Evolutionary conservation across 1,139 yeast genomes (phyloP), one percentile per base, ranked within the genome.

Genomic region (Candida frijolesensis): DNA sequence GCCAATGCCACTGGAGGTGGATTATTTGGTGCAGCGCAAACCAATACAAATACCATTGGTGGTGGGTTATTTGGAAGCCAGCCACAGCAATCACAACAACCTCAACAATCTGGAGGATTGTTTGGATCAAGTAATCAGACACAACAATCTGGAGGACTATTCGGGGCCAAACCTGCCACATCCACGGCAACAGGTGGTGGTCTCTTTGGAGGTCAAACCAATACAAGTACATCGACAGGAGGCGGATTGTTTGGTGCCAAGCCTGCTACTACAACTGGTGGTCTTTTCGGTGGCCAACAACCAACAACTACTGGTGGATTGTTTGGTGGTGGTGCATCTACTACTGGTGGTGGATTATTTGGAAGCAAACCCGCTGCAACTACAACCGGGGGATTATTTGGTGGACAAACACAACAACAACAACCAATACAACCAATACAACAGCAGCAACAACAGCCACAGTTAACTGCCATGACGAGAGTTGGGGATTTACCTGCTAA

Each of bases 401-500:
- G 68, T 11, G 46, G 51, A 18, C 53, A 43, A 39, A 22, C 45
- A 37, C 50, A 41, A 39, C 19, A 18, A 27, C 43, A 47, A 40
- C 55, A 45, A 37, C n/a, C n/a, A n/a, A n/a, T n/a, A n/a, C 22
- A 19, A 18, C 44, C 29, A 6, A 25, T 25, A 45, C 51, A n/a
- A n/a, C n/a, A 46, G 35, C 58, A 57, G 32, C 60, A 57, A 41
- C 60, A 55, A 33, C 62, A 51, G 46, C 50, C 51, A 15, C 86
- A 82, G 44, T 77, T 91, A 49, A 88, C 94, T 3, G 87, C 96
- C 5, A 83, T 92, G 80, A 89, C 97, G 0, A 79, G 96, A 49
- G 94, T 92, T 2, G 85, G 88, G 11, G 98, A 92, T 57, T 76
- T 94, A 44, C 96, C 98, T 0, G 82, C 80, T 11, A 76, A 82